These are phyloP conservation scores for Penicillium cosmopolitanum DNA, from an alignment of 495 filamentous ascomycete genomes.

Conservation along the genomic window DNA sequence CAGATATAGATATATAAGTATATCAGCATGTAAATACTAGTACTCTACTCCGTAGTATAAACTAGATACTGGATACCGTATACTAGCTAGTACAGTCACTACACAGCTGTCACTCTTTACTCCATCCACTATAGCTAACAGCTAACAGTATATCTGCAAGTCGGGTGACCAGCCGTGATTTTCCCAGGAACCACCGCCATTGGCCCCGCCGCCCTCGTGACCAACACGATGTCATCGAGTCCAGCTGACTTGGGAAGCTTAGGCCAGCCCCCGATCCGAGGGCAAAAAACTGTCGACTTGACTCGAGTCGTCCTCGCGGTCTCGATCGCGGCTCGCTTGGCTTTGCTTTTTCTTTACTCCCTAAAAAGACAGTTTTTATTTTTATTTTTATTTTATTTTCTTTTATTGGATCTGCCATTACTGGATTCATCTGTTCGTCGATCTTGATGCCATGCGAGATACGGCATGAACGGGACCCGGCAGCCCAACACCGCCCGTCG, in stretches of 20 bases:
- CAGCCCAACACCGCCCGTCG: constrained; percentile 19
- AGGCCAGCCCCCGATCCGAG: constrained; percentile 18
- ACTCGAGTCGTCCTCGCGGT: background rate
- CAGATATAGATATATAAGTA: too few species aligned
- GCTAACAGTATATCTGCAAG: constrained; percentile 10
- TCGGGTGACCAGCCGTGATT: constrained; percentile 29
- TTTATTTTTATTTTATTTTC: constrained; percentile 4
- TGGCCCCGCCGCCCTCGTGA: constrained; percentile 24
- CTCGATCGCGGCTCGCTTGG: constrained; percentile 1
- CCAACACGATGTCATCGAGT: constrained; percentile 28
- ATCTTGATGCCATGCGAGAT: constrained; percentile 28
- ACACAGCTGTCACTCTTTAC: too few species aligned
- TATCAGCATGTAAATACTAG: background rate
- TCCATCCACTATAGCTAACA: too few species aligned
- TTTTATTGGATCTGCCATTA: background rate
- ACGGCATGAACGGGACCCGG: constrained; percentile 29
- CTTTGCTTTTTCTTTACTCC: background rate
- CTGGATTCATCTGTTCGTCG: constrained; percentile 7
- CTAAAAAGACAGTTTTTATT: background rate
- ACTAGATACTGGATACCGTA: too few species aligned
- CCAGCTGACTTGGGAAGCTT: constrained; percentile 35
- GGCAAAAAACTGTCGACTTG: background rate
- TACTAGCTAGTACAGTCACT: background rate
- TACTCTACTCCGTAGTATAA: background rate
- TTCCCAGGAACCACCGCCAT: constrained; percentile 25